These are phyloP conservation scores for Auricularia heimuer DNA, from an alignment of 768 basidiomycete species.

Conservation along the genomic window DNA sequence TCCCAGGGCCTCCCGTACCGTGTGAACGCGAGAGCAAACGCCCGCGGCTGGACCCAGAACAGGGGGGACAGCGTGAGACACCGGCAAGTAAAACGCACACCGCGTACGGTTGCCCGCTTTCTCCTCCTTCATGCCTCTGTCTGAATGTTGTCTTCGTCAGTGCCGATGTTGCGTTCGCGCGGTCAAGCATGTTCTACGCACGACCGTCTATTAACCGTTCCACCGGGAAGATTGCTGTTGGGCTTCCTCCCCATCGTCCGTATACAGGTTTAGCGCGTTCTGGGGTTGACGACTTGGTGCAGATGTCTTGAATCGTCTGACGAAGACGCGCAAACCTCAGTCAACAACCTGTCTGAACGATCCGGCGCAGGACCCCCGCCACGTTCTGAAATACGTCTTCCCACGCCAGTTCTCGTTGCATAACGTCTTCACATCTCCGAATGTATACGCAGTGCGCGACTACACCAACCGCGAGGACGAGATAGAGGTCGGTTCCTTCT, in stretches of 20 bases:
- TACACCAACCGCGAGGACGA: conserved; percentile 56
- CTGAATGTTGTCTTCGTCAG: conserved; percentile 24
- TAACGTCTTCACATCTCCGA: conserved; percentile 39
- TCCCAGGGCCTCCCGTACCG: neutral
- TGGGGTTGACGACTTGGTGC: neutral
- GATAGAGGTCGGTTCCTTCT: conserved; percentile 43
- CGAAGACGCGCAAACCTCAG: conserved; percentile 27
- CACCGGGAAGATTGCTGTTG: conserved; percentile 49
- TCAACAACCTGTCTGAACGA: conserved; percentile 17
- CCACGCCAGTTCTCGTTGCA: conserved; percentile 64
- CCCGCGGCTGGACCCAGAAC: neutral
- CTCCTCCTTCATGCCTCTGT: neutral
- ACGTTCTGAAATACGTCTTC: conserved; percentile 77
- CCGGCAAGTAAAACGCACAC: neutral
- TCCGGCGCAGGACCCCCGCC: conserved; percentile 32
- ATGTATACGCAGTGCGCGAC: conserved; percentile 32
- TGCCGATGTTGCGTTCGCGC: conserved; percentile 41
- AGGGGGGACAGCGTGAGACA: neutral
- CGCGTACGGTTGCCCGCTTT: neutral
- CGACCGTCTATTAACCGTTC: conserved; percentile 36
- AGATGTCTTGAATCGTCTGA: conserved; percentile 62
- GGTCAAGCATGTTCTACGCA: conserved; percentile 59
- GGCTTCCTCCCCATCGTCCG: conserved; percentile 62
- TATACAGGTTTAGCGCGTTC: neutral
- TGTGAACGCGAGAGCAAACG: neutral